Base-by-base conservation (phyloP, 306 rosid species). In the Carpinus viminea region DNA sequence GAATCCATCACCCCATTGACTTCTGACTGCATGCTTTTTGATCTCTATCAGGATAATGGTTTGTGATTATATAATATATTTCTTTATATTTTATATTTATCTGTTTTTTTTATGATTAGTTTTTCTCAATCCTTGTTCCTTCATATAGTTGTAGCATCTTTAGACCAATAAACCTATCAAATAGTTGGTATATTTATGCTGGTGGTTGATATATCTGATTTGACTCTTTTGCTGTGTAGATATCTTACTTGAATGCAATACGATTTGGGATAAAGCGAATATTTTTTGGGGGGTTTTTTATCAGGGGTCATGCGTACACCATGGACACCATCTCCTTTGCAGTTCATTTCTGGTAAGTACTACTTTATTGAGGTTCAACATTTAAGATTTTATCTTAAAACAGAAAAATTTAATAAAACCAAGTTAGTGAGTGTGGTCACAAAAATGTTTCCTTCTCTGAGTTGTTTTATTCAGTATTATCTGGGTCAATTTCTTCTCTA, bases 291-390 rank as follows among this genome's bases (percentile, higher is more conserved):
- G 99, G 99, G 78, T 95, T 93, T 93, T 95, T 95, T 74, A 95
- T 95, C 83, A 83, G 99, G 89, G 98, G 99, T 65, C 99, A 95
- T 85, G 98, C 99, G 41, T 95, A 95, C 85, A 95, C 99, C 79
- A 95, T 93, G 99, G 99, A 95, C 84, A 90, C 99, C 61, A 91
- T 95, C 85, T 95, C 99, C 54, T 95, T 95, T 81, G 98, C 99
- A 18, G 91, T 95, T 84, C 93, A 93, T 1, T 95, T 90, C 84
- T 95, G 99, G 99, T 93, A 85, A 75, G 51, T 76, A 48, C 82
- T 51, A 72, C 66, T 55, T 82, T 20, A 41, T 36, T 47, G 41
- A 54, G 50, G 46, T 24, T 57, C 70, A 69, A 69, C 51, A 57
- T 41, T 70, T 31, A 31, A 36, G 26, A 66, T 15, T 53, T 78